Conservation (phyloP, 2,329 filamentous ascomycete species). For the Pestalotiopsis fici region DNA sequence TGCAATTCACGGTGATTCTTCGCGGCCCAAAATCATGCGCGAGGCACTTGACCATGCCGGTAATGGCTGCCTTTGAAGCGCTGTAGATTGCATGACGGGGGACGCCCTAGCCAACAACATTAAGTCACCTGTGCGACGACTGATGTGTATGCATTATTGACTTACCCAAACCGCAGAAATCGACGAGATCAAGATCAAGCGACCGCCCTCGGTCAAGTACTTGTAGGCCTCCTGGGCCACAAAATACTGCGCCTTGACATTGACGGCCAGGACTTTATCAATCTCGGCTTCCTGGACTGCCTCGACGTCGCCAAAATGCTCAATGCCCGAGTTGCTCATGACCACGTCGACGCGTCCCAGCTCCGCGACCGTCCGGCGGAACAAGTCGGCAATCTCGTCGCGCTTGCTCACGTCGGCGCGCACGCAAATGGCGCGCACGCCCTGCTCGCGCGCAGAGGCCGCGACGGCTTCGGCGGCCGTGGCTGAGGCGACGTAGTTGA, state of each 20-base stretch:
- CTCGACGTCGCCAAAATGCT: neutral
- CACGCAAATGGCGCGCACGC: slow-evolving; percentile 21
- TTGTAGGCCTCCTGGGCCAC: slow-evolving; percentile 64
- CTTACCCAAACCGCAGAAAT: slow-evolving; percentile 48
- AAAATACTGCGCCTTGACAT: slow-evolving; percentile 63
- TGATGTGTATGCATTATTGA: no score
- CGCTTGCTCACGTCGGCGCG: slow-evolving; percentile 28
- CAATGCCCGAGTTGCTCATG: neutral
- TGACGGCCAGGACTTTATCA: slow-evolving; percentile 63
- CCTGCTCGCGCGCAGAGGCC: neutral
- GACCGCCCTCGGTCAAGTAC: slow-evolving; percentile 61
- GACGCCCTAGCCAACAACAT: slow-evolving; percentile 12
- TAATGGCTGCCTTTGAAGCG: slow-evolving; percentile 35
- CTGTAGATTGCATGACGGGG: slow-evolving; percentile 36
- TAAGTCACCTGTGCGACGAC: neutral
- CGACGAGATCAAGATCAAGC: slow-evolving; percentile 64
- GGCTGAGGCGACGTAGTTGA: slow-evolving; percentile 25
- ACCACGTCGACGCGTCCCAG: neutral
- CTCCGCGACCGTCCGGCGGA: neutral
- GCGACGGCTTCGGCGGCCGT: neutral
- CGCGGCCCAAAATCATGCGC: slow-evolving; percentile 10
- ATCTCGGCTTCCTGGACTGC: slow-evolving; percentile 48
- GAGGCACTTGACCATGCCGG: slow-evolving; percentile 28
- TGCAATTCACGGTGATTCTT: slow-evolving; percentile 20
- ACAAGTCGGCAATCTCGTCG: slow-evolving; percentile 22